These are phyloP conservation scores for Colletotrichum camelliae DNA, from an alignment of 2,329 filamentous ascomycete genomes.

Conservation along the genomic window DNA sequence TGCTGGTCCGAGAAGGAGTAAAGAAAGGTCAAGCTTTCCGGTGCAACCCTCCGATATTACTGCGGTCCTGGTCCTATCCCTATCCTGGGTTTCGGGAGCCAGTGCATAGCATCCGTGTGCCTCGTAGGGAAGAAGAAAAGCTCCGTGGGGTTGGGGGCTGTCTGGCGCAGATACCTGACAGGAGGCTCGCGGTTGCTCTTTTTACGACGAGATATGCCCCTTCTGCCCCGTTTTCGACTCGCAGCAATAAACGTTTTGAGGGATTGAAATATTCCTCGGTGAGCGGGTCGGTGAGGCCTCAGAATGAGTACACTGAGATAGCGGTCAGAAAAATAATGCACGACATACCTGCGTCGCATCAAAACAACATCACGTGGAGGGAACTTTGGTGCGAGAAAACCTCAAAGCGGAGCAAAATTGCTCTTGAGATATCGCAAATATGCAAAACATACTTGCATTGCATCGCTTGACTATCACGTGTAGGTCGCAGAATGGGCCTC, in stretches of 20 bases:
- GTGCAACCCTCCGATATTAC: background rate
- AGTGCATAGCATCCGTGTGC: background rate
- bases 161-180: background rate
- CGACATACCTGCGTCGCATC: conserved; percentile 16
- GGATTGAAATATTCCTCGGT: background rate
- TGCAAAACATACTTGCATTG: conserved; percentile 22
- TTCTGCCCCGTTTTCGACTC: background rate
- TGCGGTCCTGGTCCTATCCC: background rate
- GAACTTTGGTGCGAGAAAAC: background rate
- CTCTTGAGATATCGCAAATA: conserved; percentile 20
- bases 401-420: background rate
- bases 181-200: background rate
- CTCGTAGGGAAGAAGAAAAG: background rate
- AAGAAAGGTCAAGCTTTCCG: background rate
- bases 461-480: conserved; percentile 15
- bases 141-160: background rate
- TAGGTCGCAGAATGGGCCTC: conserved; percentile 18
- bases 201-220: background rate
- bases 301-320: background rate
- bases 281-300: background rate
- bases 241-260: background rate
- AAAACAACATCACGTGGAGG: conserved; percentile 13
- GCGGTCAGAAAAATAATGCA: background rate
- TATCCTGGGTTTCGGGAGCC: background rate
- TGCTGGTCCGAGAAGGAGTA: background rate